Evolutionary conservation across 2,329 filamentous ascomycete species (phyloP).

Genomic region (Colletotrichum sojae): DNA sequence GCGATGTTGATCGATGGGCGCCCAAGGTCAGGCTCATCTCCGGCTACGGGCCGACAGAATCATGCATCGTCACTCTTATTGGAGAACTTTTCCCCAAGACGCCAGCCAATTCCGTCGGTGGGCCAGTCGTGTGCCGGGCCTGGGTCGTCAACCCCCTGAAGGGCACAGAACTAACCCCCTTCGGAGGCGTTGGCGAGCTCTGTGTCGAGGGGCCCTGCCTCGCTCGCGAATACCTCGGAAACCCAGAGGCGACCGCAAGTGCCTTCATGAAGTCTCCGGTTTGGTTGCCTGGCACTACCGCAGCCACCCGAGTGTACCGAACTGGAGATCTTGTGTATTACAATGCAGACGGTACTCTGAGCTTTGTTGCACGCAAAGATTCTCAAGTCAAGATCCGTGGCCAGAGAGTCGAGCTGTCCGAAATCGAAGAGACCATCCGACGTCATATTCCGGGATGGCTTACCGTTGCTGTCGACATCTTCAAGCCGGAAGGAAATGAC

Average conservation of each 20-base stretch:
- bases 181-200: slow-evolving; percentile 27
- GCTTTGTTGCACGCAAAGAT: slow-evolving; percentile 65
- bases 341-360: slow-evolving; percentile 56
- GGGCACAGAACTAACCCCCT: slow-evolving; percentile 45
- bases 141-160: slow-evolving; percentile 47
- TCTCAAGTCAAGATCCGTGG: slow-evolving; percentile 68
- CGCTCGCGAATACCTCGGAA: slow-evolving; percentile 12
- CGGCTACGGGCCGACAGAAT: slow-evolving; percentile 28
- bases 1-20: slow-evolving; percentile 51
- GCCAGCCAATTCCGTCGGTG: slow-evolving; percentile 38
- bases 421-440: slow-evolving; percentile 35
- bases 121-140: slow-evolving; percentile 43
- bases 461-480: slow-evolving; percentile 23
- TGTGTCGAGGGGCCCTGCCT: slow-evolving; percentile 27
- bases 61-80: slow-evolving; percentile 44
- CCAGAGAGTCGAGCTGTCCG: slow-evolving; percentile 60
- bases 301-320: slow-evolving; percentile 54
- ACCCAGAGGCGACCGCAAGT: slow-evolving; percentile 10
- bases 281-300: slow-evolving; percentile 9
- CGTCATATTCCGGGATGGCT: not conserved
- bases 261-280: slow-evolving; percentile 18
- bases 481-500: slow-evolving; percentile 7
- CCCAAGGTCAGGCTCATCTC: slow-evolving; percentile 15
- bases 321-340: slow-evolving; percentile 65
- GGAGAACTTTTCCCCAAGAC: slow-evolving; percentile 46